phyloP scores from a whole-genome alignment of 139 green algal genomes.

The Closterium sp. region DNA sequence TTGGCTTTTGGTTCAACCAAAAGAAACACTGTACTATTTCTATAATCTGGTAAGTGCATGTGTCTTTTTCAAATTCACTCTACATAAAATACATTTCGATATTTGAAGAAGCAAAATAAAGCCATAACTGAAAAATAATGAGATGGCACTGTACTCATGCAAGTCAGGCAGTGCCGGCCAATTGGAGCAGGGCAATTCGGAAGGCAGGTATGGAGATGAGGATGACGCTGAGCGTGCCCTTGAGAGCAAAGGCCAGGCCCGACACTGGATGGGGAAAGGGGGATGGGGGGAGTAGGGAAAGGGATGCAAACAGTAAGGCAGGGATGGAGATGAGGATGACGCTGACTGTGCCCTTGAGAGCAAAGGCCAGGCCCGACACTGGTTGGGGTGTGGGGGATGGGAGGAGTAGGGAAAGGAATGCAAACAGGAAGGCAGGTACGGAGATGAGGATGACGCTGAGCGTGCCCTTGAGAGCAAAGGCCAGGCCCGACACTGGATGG shows the following conservation, averaged over 20 bases:
- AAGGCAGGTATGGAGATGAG: constrained; percentile 8
- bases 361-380: constrained; percentile 1
- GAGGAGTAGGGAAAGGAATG: not conserved
- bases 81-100: too few species aligned
- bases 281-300: not conserved
- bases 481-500: not conserved
- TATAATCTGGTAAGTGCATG: too few species aligned
- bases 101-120: too few species aligned
- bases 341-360: not conserved
- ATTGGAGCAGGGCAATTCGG: not conserved
- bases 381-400: not conserved
- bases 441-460: not conserved
- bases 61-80: too few species aligned
- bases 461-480: not conserved
- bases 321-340: not conserved
- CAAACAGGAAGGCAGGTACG: too few species aligned
- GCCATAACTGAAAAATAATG: not conserved
- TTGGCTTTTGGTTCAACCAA: too few species aligned
- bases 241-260: not conserved
- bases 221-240: not conserved
- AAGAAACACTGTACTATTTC: too few species aligned
- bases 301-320: too few species aligned
- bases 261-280: not conserved
- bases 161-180: not conserved
- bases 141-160: not conserved